Percentiles rank a stretch among this genome's conserved stretches.
Conservation (phyloP, 2,329 filamentous ascomycete species). For the Aspergillus fijiensis region DNA sequence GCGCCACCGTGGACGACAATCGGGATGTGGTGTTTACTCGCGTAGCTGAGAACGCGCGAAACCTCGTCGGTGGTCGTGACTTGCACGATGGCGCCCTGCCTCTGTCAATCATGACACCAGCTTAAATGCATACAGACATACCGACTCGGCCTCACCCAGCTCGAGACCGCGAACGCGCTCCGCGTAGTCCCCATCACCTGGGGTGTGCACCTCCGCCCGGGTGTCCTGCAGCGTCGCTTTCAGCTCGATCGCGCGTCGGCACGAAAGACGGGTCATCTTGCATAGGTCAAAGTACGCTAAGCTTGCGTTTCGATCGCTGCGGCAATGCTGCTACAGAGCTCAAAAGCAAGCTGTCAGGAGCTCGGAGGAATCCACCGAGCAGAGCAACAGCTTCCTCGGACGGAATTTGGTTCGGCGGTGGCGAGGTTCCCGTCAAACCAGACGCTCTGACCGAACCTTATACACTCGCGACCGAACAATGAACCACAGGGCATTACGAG, state of each 20-base stretch:
- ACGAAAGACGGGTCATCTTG: constrained; percentile 13
- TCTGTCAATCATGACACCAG: background rate
- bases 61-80: constrained; percentile 13
- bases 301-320: background rate
- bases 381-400: background rate
- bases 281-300: no score
- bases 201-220: constrained; percentile 11
- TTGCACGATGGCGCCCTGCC: constrained; percentile 17
- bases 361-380: no score
- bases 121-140: background rate
- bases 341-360: no score
- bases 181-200: constrained; percentile 7
- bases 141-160: constrained; percentile 14
- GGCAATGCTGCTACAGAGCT: no score
- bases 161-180: constrained; percentile 14
- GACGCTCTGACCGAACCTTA: background rate
- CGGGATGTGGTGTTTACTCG: constrained; percentile 46
- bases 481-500: background rate
- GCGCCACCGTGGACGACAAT: constrained; percentile 58
- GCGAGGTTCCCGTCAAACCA: background rate
- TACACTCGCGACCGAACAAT: no score
- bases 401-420: background rate
- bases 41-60: constrained; percentile 32
- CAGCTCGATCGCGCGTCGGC: constrained; percentile 8
- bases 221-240: constrained; percentile 12